Conservation (phyloP, 176 grass and related monocot species). For the Panicum miliaceum region DNA sequence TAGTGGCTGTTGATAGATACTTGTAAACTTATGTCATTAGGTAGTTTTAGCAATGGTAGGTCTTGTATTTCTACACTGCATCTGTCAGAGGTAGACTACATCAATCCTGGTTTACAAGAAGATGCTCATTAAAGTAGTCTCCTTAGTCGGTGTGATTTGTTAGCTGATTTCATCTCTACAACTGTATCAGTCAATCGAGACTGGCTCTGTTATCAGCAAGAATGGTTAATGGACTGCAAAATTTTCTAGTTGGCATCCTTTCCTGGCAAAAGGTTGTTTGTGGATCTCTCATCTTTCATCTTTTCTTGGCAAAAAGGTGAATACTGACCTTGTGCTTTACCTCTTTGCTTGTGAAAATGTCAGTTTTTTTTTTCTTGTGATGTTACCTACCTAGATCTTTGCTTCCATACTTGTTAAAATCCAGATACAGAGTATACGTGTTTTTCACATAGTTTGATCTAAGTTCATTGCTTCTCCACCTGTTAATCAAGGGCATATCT, state of each 20-base stretch:
- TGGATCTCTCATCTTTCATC: not conserved
- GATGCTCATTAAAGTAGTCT: no score
- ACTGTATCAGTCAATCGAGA: not conserved
- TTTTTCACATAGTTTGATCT: no score
- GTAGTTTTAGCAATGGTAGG: no score
- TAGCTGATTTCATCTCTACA: not conserved
- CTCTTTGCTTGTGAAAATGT: not conserved
- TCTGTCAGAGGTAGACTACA: no score
- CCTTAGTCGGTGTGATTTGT: not conserved
- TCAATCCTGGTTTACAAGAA: no score
- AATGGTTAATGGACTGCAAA: not conserved
- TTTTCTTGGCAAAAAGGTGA: not conserved
- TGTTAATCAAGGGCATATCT: not conserved
- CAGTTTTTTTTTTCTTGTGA: no score
- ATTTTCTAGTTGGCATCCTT: not conserved
- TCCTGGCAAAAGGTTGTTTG: not conserved
- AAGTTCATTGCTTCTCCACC: not conserved
- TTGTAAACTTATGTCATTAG: no score
- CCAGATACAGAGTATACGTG: no score
- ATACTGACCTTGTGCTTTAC: not conserved
- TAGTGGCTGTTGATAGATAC: no score
- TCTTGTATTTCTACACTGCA: no score
- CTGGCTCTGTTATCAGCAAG: not conserved
- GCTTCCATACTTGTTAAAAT: no score
- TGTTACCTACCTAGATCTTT: not conserved